A percentile compares a stretch with the other conserved stretches of the same genome.
phyloP scores from a whole-genome alignment of 331 rosid genomes.

The Acacia pycnantha region DNA sequence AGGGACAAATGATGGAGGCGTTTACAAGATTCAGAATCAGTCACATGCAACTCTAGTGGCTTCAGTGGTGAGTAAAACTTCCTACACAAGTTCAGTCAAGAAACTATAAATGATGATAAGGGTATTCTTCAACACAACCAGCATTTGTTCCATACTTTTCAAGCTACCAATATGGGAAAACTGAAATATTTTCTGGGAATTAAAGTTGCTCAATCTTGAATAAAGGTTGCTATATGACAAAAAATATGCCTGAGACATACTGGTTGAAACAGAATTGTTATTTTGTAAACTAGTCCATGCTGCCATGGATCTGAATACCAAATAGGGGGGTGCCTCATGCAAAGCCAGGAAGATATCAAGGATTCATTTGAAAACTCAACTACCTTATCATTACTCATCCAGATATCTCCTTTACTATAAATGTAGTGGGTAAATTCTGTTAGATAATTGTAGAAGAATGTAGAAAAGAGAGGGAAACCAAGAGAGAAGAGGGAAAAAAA shows the following conservation, averaged over 20 bases:
- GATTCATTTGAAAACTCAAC: not conserved
- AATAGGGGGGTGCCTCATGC: not conserved
- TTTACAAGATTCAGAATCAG: not conserved
- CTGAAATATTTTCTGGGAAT: not conserved
- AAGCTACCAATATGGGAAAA: not conserved
- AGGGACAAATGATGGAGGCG: not conserved
- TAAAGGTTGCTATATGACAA: not conserved
- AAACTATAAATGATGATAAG: not conserved
- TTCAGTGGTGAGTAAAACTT: not conserved
- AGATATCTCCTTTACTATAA: not conserved
- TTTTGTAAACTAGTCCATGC: not conserved
- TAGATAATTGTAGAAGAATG: no score
- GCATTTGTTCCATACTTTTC: not conserved
- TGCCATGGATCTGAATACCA: not conserved
- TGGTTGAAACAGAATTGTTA: not conserved
- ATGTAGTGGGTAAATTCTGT: no score
- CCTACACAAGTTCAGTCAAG: no score
- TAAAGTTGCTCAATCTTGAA: not conserved
- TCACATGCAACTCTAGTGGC: not conserved
- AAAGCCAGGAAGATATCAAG: not conserved
- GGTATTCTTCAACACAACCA: not conserved
- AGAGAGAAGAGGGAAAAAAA: no score
- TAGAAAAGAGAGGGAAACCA: no score
- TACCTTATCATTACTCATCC: not conserved
- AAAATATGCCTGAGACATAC: not conserved